Conservation (phyloP, 2,329 filamentous ascomycete species). For the Pseudopithomyces chartarum region DNA sequence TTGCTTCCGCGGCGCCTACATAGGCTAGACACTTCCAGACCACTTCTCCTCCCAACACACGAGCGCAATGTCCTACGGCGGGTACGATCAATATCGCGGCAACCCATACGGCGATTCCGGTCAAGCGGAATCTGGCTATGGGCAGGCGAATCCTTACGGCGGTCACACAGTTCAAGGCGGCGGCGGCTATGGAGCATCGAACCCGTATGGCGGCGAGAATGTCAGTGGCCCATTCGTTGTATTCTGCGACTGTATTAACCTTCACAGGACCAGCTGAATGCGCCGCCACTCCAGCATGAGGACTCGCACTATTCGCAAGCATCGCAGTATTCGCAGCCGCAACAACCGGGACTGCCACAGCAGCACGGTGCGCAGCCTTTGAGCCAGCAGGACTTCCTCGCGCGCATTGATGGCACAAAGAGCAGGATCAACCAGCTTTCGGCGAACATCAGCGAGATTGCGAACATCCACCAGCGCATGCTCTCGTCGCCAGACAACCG, state of each 20-base stretch:
- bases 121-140: constrained; percentile 44
- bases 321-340: constrained; percentile 39
- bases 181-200: constrained; percentile 32
- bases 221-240: constrained; percentile 23
- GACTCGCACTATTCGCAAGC: constrained; percentile 46
- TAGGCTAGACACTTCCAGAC: constrained; percentile 25
- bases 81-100: constrained; percentile 60
- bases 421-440: constrained; percentile 70
- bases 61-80: constrained; percentile 35
- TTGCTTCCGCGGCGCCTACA: constrained; percentile 30
- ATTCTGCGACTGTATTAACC: constrained; percentile 16
- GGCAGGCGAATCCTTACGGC: constrained; percentile 46
- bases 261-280: constrained; percentile 29
- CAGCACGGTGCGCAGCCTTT: constrained; percentile 61
- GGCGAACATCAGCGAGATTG: constrained; percentile 70
- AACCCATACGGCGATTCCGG: constrained; percentile 66
- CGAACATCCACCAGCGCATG: constrained; percentile 72
- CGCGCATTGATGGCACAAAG: constrained; percentile 69
- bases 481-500: constrained; percentile 66
- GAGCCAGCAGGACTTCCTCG: constrained; percentile 70
- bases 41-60: constrained; percentile 14
- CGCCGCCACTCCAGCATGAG: constrained; percentile 38
- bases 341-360: constrained; percentile 51
- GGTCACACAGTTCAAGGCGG: constrained; percentile 24
- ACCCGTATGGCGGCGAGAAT: constrained; percentile 33